Evolutionary conservation across 2,329 filamentous ascomycete genomes (phyloP).

Genomic region (Cryphonectria radicalis): DNA sequence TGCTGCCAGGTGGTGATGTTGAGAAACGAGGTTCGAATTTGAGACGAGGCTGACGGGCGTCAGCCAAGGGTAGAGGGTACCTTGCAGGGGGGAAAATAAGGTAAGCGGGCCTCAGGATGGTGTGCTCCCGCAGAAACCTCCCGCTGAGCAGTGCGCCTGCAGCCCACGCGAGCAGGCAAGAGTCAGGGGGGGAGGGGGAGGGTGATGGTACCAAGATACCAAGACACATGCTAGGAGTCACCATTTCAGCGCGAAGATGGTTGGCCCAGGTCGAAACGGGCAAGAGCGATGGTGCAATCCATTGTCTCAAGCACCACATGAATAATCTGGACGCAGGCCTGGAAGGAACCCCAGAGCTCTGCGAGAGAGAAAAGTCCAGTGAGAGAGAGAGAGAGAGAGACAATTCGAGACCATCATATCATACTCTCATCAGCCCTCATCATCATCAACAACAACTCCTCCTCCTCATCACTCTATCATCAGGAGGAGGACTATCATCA

Average conservation of each 20-base stretch:
- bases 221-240: background rate
- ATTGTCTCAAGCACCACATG: slow-evolving; percentile 5
- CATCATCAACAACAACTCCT: background rate
- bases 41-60: background rate
- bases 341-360: background rate
- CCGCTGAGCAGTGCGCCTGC: background rate
- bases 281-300: slow-evolving; percentile 20
- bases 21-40: background rate
- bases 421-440: background rate
- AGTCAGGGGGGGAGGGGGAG: no score
- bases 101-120: slow-evolving; percentile 12
- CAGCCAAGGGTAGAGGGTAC: background rate
- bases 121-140: slow-evolving; percentile 13
- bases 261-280: slow-evolving; percentile 6
- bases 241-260: background rate
- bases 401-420: background rate
- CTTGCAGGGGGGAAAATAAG: slow-evolving; percentile 15
- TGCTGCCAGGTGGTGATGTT: background rate
- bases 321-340: background rate
- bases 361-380: no score
- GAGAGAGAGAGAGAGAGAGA: no score
- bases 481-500: background rate
- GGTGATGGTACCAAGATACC: background rate
- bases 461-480: background rate
- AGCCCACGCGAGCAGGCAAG: no score